Base-by-base conservation (phyloP, 768 basidiomycete species). In the Suillus sp. region DNA sequence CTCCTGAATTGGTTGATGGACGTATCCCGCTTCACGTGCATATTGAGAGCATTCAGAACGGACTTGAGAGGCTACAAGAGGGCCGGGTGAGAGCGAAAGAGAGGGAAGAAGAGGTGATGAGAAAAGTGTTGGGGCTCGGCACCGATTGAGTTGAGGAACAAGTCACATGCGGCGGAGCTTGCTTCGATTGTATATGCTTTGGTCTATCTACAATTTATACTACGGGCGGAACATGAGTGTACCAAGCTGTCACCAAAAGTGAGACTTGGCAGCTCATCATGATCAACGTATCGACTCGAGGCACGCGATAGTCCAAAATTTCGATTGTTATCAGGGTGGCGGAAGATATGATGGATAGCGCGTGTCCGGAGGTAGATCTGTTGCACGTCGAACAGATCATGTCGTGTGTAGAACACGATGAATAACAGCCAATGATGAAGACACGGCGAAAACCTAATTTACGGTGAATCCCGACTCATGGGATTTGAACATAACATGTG, bases 21-120 rank as follows among this genome's bases (percentile, higher is more conserved):
- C 77, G 76, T 47, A 79, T 92, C 18, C 89, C 91, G 4, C 77
- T 89, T 4, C 86, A 89, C 63, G 90, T 92, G 25, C 91, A 93
- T 67, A 86, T 93, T 74, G 84, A 84, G 76, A 91, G 87, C 64
- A 91, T 93, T 67, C 77, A 77, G 70, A 78, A 69, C 42, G 90
- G 91, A 8, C 67, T 92, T 68, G 83, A 88, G 65, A 81, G 81
- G 60, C 38, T 75, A 27, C 83, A 81, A 69, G 85, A 87, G 69
- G 81, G 85, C 6, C 80, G 89, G 63, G 70, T 78, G 27, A 80
- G 81, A 55, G 85, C 86, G 14, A 81, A 76, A 68, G 76, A 74
- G 66, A 66, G 81, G 58, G 84, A 86, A 66, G 82, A 77, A 4
- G 70, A 76, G 22, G 65, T 70, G 11, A 64, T 74, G 53, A 68